Evolutionary conservation across 2,329 filamentous ascomycete species (phyloP).

Genomic region (Colletotrichum australisinense): DNA sequence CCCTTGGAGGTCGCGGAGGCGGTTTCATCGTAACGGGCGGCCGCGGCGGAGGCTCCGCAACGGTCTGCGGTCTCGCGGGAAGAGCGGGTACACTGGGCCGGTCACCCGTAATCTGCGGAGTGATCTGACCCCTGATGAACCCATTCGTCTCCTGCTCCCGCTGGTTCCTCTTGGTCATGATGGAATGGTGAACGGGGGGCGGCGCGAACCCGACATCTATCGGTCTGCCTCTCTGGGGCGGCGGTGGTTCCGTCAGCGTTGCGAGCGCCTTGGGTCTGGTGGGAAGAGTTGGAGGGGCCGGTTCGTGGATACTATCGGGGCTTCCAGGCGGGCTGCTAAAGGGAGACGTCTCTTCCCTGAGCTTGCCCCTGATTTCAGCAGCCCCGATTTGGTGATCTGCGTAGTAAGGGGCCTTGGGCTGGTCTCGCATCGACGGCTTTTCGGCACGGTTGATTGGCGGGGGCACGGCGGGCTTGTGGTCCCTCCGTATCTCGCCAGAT

Average conservation of each 20-base stretch:
- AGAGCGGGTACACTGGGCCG: slow-evolving; percentile 53
- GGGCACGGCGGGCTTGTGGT: slow-evolving; percentile 62
- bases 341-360: slow-evolving; percentile 72
- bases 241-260: slow-evolving; percentile 40
- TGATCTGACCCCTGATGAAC: slow-evolving; percentile 47
- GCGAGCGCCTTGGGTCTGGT: slow-evolving; percentile 50
- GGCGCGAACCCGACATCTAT: slow-evolving; percentile 58
- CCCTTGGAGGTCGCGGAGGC: slow-evolving; percentile 57
- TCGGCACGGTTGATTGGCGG: slow-evolving; percentile 85
- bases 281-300: slow-evolving; percentile 61
- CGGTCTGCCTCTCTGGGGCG: slow-evolving; percentile 44
- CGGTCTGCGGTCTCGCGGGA: slow-evolving; percentile 58
- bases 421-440: slow-evolving; percentile 62
- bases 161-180: slow-evolving; percentile 57
- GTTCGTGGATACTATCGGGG: slow-evolving; percentile 67
- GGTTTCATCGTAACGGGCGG: slow-evolving; percentile 47
- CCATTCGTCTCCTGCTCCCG: slow-evolving; percentile 57
- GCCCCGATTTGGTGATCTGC: slow-evolving; percentile 37
- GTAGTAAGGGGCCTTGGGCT: slow-evolving; percentile 40
- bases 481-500: slow-evolving; percentile 68
- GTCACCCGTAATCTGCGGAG: slow-evolving; percentile 56
- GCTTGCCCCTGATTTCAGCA: slow-evolving; percentile 48
- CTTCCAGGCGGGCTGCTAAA: slow-evolving; percentile 89
- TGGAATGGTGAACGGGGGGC: slow-evolving; percentile 63
- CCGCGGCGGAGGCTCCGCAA: slow-evolving; percentile 46